Base-by-base conservation (phyloP, 306 rosid genomes). In the Mimosa bimucronata region DNA sequence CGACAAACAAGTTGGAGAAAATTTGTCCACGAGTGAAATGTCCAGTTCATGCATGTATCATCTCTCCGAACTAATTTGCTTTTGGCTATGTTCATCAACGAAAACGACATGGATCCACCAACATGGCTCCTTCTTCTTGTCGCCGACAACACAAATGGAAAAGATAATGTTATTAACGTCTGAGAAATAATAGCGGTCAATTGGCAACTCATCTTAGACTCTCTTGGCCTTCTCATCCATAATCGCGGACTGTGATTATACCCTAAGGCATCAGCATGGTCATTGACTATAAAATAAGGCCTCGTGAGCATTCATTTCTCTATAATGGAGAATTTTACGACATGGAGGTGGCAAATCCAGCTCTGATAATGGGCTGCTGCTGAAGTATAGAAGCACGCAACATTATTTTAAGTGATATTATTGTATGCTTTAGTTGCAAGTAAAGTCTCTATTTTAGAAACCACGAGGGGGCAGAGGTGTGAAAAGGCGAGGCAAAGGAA, bases 121-220 rank as follows among this genome's bases (percentile, higher is more conserved):
- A 71, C 69, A 67, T 87, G 90, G 91, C 91, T 79, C 57, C 74
- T 83, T 87, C 84, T 85, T 79, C 77, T 87, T 89, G 98, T 92
- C 89, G 75, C 88, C 88, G 73, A 5, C 42, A 62, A 57, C 68
- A 64, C 46, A 34, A 73, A 76, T 76, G 8, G 53, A 80, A 60
- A 41, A 81, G 86, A 87, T 87, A 84, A 90, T 87, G 90, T 84
- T 83, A 21, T 53, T 53, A 53, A 74, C 74, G 86, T 76, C 67
- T 65, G 79, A 81, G 66, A 77, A 74, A 65, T 34, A 34, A 60
- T 52, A 73, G 10, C 0, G 80, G 80, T 73, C 74, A 78, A 64
- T 78, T 2, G 61, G 77, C 84, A 75, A 68, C 46, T 83, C 71
- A 72, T 80, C 58, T 25, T 48, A 61, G 50, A 45, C 71, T 81